These are phyloP conservation scores for Botryotinia narcissicola DNA, from an alignment of 2,329 filamentous ascomycete species.

Conservation along the genomic window DNA sequence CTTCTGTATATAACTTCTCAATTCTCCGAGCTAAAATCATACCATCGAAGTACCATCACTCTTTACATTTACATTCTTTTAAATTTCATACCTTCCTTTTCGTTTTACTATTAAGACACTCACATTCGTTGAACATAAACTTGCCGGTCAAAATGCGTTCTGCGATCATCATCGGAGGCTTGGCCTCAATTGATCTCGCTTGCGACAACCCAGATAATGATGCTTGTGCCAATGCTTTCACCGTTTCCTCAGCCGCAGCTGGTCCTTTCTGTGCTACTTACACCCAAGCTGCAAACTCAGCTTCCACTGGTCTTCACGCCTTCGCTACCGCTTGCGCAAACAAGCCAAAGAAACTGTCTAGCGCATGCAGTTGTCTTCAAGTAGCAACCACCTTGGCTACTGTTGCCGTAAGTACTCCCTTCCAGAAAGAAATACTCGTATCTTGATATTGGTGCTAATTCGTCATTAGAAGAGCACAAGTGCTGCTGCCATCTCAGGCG, in stretches of 20 bases:
- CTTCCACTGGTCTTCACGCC: constrained; percentile 20
- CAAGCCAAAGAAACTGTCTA: constrained; percentile 26
- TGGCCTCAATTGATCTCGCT: constrained; percentile 23
- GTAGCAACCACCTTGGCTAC: constrained; percentile 10
- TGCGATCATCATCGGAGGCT: constrained; percentile 22
- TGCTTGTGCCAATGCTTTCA: constrained; percentile 23
- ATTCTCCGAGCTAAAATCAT: not conserved
- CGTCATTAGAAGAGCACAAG: not conserved
- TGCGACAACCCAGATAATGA: constrained; percentile 25
- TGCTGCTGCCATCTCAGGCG: not conserved
- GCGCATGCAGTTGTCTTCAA: constrained; percentile 25
- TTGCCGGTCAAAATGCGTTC: constrained; percentile 25
- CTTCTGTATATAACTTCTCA: not conserved
- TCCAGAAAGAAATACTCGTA: too few species aligned
- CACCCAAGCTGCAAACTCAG: constrained; percentile 18
- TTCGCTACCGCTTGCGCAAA: constrained; percentile 21
- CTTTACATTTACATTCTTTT: constrained; percentile 13
- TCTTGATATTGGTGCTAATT: not conserved
- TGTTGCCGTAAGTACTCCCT: not conserved
- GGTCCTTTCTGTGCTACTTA: constrained; percentile 25
- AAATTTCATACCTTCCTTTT: not conserved
- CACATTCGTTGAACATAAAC: constrained; percentile 5
- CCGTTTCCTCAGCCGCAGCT: not conserved
- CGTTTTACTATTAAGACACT: not conserved
- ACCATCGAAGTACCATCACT: not conserved